phyloP scores from a whole-genome alignment of 108 stramenopile genomes.

The Halocafeteria seosinensis region DNA sequence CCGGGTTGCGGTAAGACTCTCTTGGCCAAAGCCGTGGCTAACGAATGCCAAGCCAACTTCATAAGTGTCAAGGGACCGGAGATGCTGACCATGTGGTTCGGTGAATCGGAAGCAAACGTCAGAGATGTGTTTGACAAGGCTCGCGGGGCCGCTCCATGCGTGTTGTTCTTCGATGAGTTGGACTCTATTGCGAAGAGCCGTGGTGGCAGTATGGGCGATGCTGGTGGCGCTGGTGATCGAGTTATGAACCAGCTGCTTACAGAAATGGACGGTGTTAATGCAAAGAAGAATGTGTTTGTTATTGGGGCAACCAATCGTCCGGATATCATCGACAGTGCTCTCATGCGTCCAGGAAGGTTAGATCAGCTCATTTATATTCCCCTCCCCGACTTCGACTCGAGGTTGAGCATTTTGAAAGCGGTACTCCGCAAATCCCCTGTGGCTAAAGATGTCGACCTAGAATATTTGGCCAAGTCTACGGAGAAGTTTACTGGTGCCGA shows the following conservation, averaged over 20 bases:
- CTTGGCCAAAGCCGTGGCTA: slow-evolving; percentile 99
- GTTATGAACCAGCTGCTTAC: slow-evolving; percentile 99
- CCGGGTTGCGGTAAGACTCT: slow-evolving; percentile 99
- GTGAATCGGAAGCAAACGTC: slow-evolving; percentile 98
- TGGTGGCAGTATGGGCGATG: slow-evolving; percentile 74
- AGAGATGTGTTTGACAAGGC: slow-evolving; percentile 99
- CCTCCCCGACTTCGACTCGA: slow-evolving; percentile 92
- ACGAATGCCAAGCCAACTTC: slow-evolving; percentile 98
- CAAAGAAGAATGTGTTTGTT: slow-evolving; percentile 99
- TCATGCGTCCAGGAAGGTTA: slow-evolving; percentile 98
- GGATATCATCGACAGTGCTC: slow-evolving; percentile 97
- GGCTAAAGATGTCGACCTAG: slow-evolving; percentile 85
- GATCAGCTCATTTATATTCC: slow-evolving; percentile 99
- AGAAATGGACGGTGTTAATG: slow-evolving; percentile 98
- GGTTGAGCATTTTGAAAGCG: slow-evolving; percentile 83
- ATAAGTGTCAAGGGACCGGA: slow-evolving; percentile 97
- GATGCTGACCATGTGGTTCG: slow-evolving; percentile 99
- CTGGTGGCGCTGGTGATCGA: slow-evolving; percentile 99
- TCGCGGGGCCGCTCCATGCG: slow-evolving; percentile 92
- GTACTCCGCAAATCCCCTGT: slow-evolving; percentile 90
- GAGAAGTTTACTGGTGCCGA: slow-evolving; percentile 99
- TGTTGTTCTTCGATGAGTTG: slow-evolving; percentile 99
- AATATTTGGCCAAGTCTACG: slow-evolving; percentile 82
- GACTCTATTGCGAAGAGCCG: slow-evolving; percentile 96
- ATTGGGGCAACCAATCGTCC: slow-evolving; percentile 96